Evolutionary conservation across 108 stramenopile species (phyloP), one percentile per base, ranked within the genome.

Genomic region (Nitzschia putrida): DNA sequence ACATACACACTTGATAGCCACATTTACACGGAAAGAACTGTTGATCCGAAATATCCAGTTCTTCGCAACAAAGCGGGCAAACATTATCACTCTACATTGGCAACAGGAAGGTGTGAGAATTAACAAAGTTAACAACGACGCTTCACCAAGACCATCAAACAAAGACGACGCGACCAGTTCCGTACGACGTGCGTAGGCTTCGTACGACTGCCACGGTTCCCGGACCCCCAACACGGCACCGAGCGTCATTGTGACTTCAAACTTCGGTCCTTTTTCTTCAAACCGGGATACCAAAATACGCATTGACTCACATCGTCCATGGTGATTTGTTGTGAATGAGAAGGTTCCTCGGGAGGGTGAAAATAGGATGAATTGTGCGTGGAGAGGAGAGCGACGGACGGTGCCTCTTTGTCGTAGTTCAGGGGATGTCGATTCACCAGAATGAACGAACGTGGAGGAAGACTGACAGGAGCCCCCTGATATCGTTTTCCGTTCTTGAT

Each of bases 1-100:
- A 99, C 96, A 97, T 97, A 84, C 98, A 99, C 21, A 99, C 94
- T 82, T 96, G 92, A 72, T 97, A 99, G 58, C 97, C 98, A 68
- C 98, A 97, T 80, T 95, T 97, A 75, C 98, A 99, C 13, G 98
- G 98, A 79, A 95, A 90, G 80, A 98, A 98, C 69, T 96, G 91
- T 64, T 83, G 83, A 85, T 99, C 98, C 34, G 96, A 91, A 29
- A 97, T 80, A 80, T 99, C 98, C 68, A 99, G 84, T 40, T 96
- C 94, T 79, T 97, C 97, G 79, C 95, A 96, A 77, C 98, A 98
- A 42, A 98, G 89, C 42, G 98, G 98, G 85, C 98, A 98, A 29
- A 85, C 74, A 34, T 56, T 29, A 49, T 75, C 74, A 38, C n/a
- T 61, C 74, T 75, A 53, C 44, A 14, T 12, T 2, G 40, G 34